Percentiles rank a stretch among this genome's conserved stretches.
phyloP scores from a whole-genome alignment of 169 alveolate genomes.

The Plasmodium ovale region DNA sequence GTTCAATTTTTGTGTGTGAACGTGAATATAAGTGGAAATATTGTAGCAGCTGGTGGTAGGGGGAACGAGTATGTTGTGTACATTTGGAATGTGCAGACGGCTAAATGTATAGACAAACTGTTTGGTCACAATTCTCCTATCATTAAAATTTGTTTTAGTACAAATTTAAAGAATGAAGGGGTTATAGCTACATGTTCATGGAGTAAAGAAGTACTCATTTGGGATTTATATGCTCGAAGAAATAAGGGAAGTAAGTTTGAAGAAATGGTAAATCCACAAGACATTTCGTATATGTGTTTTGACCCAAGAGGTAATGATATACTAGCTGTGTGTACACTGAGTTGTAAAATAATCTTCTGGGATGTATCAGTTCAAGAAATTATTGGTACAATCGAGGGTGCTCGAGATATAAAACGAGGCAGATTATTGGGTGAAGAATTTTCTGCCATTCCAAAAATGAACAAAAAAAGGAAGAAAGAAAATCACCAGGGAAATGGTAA shows the following conservation, averaged over 20 bases:
- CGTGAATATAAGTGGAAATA: conserved; percentile 95
- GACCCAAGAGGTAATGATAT: conserved; percentile 94
- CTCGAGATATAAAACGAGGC: conserved; percentile 88
- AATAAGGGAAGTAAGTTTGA: conserved; percentile 94
- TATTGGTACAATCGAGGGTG: conserved; percentile 91
- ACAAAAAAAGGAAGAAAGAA: conserved; percentile 12
- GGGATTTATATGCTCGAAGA: conserved; percentile 87
- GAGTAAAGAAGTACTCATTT: conserved; percentile 94
- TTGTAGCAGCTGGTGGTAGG: conserved; percentile 97
- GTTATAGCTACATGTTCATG: conserved; percentile 95
- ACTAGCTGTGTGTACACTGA: conserved; percentile 88
- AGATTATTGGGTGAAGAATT: conserved; percentile 83
- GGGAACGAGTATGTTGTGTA: conserved; percentile 91
- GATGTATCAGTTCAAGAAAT: conserved; percentile 85
- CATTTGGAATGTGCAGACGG: conserved; percentile 88
- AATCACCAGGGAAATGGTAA: not conserved
- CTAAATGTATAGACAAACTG: conserved; percentile 81
- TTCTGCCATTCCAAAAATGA: conserved; percentile 78
- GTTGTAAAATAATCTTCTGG: conserved; percentile 89
- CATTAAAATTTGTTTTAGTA: conserved; percentile 90
- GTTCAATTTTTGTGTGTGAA: conserved; percentile 96
- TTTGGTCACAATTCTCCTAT: conserved; percentile 96
- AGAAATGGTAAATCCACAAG: conserved; percentile 90
- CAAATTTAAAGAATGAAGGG: conserved; percentile 85
- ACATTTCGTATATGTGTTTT: conserved; percentile 91